Evolutionary conservation across 2,329 filamentous ascomycete genomes (phyloP), one percentile per base, ranked within the genome.

Genomic region (Penicillium sp.): DNA sequence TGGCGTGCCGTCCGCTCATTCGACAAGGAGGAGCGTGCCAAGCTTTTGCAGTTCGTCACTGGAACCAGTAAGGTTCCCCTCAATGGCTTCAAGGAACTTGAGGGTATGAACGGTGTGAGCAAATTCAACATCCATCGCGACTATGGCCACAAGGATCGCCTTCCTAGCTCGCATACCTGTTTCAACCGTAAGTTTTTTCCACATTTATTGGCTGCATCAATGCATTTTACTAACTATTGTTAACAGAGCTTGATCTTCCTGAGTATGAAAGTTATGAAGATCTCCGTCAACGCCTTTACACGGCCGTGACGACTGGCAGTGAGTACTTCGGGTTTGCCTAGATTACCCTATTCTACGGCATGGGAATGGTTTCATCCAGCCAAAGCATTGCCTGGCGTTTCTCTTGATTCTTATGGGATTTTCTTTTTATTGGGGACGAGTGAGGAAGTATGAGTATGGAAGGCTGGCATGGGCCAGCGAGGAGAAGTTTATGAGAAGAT

Each of bases 51-150:
- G 71, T 99, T 99, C 74, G 94, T 99, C 65, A 99, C 95, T 1
- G 94, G 94, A 73, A 99, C 95, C 19, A 95, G 90, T 75, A 99
- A 99, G 78, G 95, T 99, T 46, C 94, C 94, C 39, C 86, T 99
- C 49, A 99, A 99, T 68, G 94, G 94, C 13, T 99, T 99, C 83
- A 97, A 96, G 79, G 94, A 99, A 76, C 84, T 99, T 7, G 95
- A 99, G 79, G 95, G 94, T 65, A 99, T 99, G 94, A 97, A 99
- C 71, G 94, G 94, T 39, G 88, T 97, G 74, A 96, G 90, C 76
- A 88, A 91, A 64, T 99, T 99, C 86, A 99, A 97, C 75, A 97
- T 99, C 62, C 94, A 99, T 73, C 91, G 94, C 63, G 94, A 97
- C 76, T 97, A 96, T 77, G 92, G 93, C 68, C 93, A 89, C 81